Conservation (phyloP, 805 yeast species). For the Starmerella kuoi region DNA sequence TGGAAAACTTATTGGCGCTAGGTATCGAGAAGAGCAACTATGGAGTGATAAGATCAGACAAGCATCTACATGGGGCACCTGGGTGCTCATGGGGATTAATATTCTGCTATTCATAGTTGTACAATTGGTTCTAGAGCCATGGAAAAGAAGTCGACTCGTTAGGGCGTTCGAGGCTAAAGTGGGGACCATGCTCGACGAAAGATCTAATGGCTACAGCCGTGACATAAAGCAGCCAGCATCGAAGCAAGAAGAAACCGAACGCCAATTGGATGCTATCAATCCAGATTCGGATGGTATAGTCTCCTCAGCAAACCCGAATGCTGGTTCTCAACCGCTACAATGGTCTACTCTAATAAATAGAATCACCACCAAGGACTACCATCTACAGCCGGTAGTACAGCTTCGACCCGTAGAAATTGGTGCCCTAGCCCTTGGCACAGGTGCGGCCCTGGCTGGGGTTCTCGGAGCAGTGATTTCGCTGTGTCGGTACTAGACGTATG, state of each 20-base stretch:
- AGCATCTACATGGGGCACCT: conserved; percentile 95
- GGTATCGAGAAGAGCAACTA: conserved; percentile 93
- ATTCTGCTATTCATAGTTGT: conserved; percentile 64
- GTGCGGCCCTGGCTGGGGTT: background rate
- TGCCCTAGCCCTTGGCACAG: conserved; percentile 9
- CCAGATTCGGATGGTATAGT: background rate
- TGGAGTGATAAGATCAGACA: conserved; percentile 96
- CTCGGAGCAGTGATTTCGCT: background rate
- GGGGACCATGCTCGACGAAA: conserved; percentile 27
- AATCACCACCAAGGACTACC: background rate
- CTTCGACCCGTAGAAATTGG: conserved; percentile 17
- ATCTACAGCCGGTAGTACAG: conserved; percentile 4
- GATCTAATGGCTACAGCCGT: background rate
- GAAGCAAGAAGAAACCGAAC: too few relatives aligned
- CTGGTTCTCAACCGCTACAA: background rate
- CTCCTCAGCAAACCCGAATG: background rate
- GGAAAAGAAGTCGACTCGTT: conserved; percentile 75
- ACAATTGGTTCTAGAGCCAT: conserved; percentile 83
- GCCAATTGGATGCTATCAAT: background rate
- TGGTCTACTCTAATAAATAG: conserved; percentile 11
- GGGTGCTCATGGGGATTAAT: conserved; percentile 78
- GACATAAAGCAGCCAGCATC: too few relatives aligned
- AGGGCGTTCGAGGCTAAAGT: conserved; percentile 75
- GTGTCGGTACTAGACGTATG: background rate
- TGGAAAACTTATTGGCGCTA: conserved; percentile 63